Percentiles rank a stretch among this genome's conserved stretches.
Conservation (phyloP, 1,139 yeast genomes). For the Yarrowia galli region DNA sequence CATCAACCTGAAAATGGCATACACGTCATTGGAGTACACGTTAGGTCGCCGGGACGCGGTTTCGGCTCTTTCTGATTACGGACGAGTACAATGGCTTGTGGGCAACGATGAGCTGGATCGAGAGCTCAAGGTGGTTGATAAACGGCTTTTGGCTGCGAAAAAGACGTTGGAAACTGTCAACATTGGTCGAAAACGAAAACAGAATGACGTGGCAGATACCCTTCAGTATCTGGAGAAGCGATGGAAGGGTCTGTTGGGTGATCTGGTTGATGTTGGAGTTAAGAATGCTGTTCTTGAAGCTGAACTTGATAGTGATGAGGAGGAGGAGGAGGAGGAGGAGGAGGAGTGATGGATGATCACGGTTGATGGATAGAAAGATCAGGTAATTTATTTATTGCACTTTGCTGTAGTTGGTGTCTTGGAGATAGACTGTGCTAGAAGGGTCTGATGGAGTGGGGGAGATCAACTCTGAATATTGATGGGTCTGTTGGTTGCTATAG, state of each 20-base stretch:
- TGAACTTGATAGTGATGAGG: constrained; percentile 39
- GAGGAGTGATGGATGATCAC: not conserved
- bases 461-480: not conserved
- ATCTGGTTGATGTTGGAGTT: constrained; percentile 47
- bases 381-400: not conserved
- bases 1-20: constrained; percentile 44
- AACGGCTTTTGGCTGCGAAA: constrained; percentile 8
- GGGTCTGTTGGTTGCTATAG: not conserved
- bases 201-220: constrained; percentile 45
- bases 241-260: constrained; percentile 46
- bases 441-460: not conserved
- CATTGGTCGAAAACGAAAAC: constrained; percentile 44
- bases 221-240: constrained; percentile 45
- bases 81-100: constrained; percentile 51
- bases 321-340: constrained; percentile 5
- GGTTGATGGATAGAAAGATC: not conserved
- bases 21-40: constrained; percentile 48
- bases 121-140: constrained; percentile 41
- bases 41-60: constrained; percentile 47
- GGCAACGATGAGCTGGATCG: constrained; percentile 48
- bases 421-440: too few species aligned
- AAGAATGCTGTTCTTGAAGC: constrained; percentile 44
- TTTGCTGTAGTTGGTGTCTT: not conserved
- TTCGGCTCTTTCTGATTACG: constrained; percentile 45
- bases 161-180: constrained; percentile 44